Conservation (phyloP, 164 flowering plant genomes). For the Santalum album region DNA sequence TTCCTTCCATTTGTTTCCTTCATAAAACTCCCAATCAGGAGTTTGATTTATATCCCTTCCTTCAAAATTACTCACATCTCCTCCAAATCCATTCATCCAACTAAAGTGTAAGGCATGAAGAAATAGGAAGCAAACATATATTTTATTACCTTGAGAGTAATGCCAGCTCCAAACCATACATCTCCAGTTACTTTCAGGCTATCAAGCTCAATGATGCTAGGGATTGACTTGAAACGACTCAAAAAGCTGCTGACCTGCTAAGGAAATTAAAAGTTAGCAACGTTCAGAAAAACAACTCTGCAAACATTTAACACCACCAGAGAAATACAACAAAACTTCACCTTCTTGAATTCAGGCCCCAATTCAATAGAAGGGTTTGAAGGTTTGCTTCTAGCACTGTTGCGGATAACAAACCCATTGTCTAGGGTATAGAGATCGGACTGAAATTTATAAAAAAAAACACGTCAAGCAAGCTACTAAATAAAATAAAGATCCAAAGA, state of each 20-base stretch:
- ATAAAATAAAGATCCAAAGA: neutral
- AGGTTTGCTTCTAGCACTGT: conserved; percentile 63
- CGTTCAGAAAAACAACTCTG: neutral
- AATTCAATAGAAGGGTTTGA: conserved; percentile 77
- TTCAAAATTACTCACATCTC: no score
- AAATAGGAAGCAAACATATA: neutral
- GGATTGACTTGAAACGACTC: conserved; percentile 84
- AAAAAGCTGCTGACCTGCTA: conserved; percentile 67
- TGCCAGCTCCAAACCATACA: conserved; percentile 84
- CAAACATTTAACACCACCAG: neutral
- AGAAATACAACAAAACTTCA: conserved; percentile 10
- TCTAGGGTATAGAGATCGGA: conserved; percentile 85
- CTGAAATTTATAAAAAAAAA: conserved; percentile 26
- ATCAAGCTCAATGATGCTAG: conserved; percentile 88
- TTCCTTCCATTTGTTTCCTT: no score
- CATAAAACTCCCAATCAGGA: no score
- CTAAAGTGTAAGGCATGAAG: no score
- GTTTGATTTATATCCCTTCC: no score
- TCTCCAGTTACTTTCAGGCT: conserved; percentile 89
- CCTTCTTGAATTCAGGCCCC: conserved; percentile 98
- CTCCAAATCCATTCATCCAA: no score
- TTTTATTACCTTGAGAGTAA: conserved; percentile 65
- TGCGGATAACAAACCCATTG: conserved; percentile 69
- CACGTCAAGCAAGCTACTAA: conserved; percentile 6
- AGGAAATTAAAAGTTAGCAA: neutral